A percentile compares a stretch with the other conserved stretches of the same genome.
phyloP scores from a whole-genome alignment of 257 asterid genomes.

The Echium plantagineum region DNA sequence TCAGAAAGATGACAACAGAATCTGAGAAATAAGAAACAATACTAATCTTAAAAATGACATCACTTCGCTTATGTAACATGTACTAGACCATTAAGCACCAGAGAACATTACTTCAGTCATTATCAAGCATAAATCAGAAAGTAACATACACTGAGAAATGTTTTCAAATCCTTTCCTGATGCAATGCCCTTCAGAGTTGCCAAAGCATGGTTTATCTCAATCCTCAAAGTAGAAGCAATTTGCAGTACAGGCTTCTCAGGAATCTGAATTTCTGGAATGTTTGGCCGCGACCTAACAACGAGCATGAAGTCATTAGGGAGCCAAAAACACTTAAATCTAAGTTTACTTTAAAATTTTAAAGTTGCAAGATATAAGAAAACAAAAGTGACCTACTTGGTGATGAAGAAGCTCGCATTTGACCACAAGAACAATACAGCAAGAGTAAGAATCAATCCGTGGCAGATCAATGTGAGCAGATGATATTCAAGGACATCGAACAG shows the following conservation, averaged over 20 bases:
- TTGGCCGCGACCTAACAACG: slow-evolving; percentile 48
- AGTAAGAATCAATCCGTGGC: slow-evolving; percentile 50
- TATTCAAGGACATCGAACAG: slow-evolving; percentile 71
- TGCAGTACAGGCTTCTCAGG: slow-evolving; percentile 49
- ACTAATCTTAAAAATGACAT: neutral
- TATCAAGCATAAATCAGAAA: neutral
- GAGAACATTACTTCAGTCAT: too few relatives aligned
- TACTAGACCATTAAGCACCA: neutral
- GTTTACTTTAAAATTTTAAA: too few relatives aligned
- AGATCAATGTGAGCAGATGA: slow-evolving; percentile 52
- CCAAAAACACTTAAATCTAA: too few relatives aligned
- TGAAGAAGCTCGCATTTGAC: slow-evolving; percentile 57
- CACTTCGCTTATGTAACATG: neutral
- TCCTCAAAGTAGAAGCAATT: slow-evolving; percentile 55
- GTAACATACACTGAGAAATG: slow-evolving; percentile 49
- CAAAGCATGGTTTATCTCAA: slow-evolving; percentile 37
- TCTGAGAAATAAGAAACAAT: neutral
- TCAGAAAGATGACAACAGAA: neutral
- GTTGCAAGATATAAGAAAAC: neutral
- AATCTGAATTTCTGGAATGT: slow-evolving; percentile 50
- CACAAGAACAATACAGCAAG: slow-evolving; percentile 53
- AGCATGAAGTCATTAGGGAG: neutral
- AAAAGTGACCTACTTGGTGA: slow-evolving; percentile 46
- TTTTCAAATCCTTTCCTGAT: slow-evolving; percentile 63
- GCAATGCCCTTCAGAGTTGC: slow-evolving; percentile 58